These are phyloP conservation scores for Cutaneotrichosporon sp. DNA, from an alignment of 1,284 basidiomycete genomes.

Conservation along the genomic window DNA sequence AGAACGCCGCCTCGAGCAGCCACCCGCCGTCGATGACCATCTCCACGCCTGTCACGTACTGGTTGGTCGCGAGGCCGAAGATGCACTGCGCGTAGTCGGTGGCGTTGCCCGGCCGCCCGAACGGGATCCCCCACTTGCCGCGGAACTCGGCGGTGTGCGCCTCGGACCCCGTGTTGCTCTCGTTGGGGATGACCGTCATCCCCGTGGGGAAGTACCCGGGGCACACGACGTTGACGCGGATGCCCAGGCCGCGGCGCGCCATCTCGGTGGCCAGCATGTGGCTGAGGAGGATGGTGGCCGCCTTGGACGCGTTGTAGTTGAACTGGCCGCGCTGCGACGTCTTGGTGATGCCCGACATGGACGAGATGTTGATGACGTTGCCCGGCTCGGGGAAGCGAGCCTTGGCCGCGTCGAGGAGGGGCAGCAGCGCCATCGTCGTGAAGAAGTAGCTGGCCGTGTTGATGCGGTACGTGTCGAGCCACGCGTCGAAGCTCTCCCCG, in stretches of 20 bases:
- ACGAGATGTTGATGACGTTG: slow-evolving; percentile 31
- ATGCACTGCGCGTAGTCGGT: slow-evolving; percentile 46
- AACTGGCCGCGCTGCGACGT: not conserved
- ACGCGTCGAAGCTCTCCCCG: slow-evolving; percentile 42
- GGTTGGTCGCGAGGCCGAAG: slow-evolving; percentile 31
- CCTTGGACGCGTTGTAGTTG: slow-evolving; percentile 5
- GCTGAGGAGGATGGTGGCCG: slow-evolving; percentile 30
- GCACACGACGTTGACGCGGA: slow-evolving; percentile 34
- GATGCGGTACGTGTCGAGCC: slow-evolving; percentile 25
- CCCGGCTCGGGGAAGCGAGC: not conserved
- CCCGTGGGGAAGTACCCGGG: slow-evolving; percentile 41
- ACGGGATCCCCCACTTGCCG: slow-evolving; percentile 41
- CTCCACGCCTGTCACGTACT: slow-evolving; percentile 48
- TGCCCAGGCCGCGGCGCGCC: slow-evolving; percentile 26
- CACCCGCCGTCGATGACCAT: slow-evolving; percentile 45
- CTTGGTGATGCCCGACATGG: not conserved
- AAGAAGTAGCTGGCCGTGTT: slow-evolving; percentile 25
- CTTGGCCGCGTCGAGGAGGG: slow-evolving; percentile 36
- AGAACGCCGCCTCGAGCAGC: slow-evolving; percentile 24
- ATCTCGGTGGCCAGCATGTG: slow-evolving; percentile 35
- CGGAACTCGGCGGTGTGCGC: slow-evolving; percentile 28
- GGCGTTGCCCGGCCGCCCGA: slow-evolving; percentile 46
- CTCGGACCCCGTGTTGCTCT: slow-evolving; percentile 14
- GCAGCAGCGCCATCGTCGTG: slow-evolving; percentile 49
- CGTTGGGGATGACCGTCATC: slow-evolving; percentile 40